phyloP scores from a whole-genome alignment of 192 early-diverging fungal species.

The Spizellomyces punctatus region DNA sequence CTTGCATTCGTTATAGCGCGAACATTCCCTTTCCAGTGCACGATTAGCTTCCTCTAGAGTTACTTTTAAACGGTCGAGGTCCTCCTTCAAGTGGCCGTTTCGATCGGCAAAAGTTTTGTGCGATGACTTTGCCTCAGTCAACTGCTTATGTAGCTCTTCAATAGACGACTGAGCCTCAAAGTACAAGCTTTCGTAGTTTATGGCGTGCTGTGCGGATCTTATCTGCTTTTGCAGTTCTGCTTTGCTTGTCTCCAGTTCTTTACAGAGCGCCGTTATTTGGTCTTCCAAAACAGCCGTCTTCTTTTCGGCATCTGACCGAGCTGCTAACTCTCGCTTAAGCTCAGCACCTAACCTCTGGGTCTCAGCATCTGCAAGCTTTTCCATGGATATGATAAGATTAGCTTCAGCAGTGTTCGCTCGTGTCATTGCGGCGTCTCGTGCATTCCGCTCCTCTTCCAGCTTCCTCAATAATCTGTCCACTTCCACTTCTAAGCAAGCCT shows the following conservation, averaged over 20 bases:
- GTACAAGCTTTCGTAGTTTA: constrained; percentile 20
- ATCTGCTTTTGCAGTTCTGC: constrained; percentile 5
- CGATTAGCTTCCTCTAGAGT: background rate
- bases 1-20: background rate
- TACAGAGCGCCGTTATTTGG: background rate
- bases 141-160: constrained; percentile 19
- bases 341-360: background rate
- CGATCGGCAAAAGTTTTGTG: background rate
- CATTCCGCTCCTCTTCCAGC: constrained; percentile 9
- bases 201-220: constrained; percentile 11
- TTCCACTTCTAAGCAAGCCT: constrained; percentile 3
- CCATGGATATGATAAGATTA: constrained; percentile 6
- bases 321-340: background rate
- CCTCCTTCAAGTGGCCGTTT: constrained; percentile 4
- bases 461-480: background rate
- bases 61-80: background rate
- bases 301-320: constrained; percentile 3
- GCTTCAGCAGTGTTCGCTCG: background rate
- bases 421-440: background rate
- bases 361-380: background rate
- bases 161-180: constrained; percentile 24
- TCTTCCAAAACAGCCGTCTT: background rate
- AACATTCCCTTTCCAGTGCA: background rate
- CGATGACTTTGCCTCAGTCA: background rate
- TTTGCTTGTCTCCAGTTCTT: constrained; percentile 9